These are phyloP conservation scores for Linnemannia zychae DNA, from an alignment of 192 early-diverging fungal species.

Conservation along the genomic window DNA sequence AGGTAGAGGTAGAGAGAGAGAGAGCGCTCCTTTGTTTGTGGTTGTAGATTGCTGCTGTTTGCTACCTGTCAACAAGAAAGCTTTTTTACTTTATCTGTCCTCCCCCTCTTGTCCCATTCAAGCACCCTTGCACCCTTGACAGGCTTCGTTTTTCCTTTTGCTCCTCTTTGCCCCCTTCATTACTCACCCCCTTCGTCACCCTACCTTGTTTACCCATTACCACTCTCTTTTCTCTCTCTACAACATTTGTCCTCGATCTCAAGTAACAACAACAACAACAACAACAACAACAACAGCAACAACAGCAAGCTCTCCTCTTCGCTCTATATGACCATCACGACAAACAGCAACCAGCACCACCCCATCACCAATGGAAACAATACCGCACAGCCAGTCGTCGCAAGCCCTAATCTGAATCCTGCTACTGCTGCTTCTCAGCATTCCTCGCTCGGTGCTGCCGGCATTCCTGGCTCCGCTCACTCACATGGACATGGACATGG, in stretches of 20 bases:
- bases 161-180: not conserved
- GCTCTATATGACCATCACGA: slow-evolving; percentile 36
- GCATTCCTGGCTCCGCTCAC: too few relatives aligned
- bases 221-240: not conserved
- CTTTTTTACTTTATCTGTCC: too few relatives aligned
- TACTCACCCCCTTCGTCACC: not conserved
- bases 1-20: too few relatives aligned
- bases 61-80: too few relatives aligned
- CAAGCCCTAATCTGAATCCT: not conserved
- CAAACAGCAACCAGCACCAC: slow-evolving; percentile 24
- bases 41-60: too few relatives aligned
- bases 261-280: not conserved
- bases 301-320: not conserved
- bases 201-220: not conserved
- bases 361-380: slow-evolving; percentile 1
- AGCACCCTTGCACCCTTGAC: too few relatives aligned
- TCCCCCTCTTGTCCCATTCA: too few relatives aligned
- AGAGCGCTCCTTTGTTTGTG: too few relatives aligned
- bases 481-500: too few relatives aligned
- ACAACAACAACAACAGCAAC: not conserved
- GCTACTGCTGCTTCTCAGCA: not conserved
- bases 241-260: not conserved
- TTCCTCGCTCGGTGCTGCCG: not conserved
- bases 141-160: slow-evolving; percentile 10
- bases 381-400: not conserved